Percentiles rank a stretch among this genome's conserved stretches.
phyloP scores from a whole-genome alignment of 2,329 filamentous ascomycete genomes.

The Macrophomina pseudophaseolina region DNA sequence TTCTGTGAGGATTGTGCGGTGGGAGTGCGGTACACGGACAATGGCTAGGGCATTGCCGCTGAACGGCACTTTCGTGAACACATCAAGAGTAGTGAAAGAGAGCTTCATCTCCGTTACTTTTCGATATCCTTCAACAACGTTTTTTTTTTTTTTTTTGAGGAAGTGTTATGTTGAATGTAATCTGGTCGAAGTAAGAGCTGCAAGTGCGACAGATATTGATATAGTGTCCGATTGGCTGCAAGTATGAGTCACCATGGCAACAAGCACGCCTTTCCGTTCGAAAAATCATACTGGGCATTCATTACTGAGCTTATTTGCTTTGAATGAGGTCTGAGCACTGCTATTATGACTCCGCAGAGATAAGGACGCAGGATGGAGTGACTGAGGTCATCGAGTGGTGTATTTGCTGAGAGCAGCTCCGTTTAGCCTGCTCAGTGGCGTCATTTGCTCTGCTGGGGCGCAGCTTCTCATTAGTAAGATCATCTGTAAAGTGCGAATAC shows the following conservation, averaged over 20 bases:
- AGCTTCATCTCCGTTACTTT: slow-evolving; percentile 28
- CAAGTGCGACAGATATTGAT: background rate
- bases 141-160: background rate
- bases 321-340: too few species aligned
- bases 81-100: slow-evolving; percentile 49
- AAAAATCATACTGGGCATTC: too few species aligned
- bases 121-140: too few species aligned
- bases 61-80: slow-evolving; percentile 56
- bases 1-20: slow-evolving; percentile 44
- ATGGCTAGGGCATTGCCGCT: slow-evolving; percentile 62
- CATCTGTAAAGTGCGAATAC: too few species aligned
- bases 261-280: background rate
- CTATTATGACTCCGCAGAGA: too few species aligned
- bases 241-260: background rate
- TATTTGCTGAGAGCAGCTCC: too few species aligned
- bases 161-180: background rate
- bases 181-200: background rate
- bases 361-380: too few species aligned
- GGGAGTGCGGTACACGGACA: slow-evolving; percentile 50
- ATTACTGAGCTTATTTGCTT: too few species aligned
- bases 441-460: too few species aligned
- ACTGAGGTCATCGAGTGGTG: too few species aligned
- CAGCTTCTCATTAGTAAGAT: too few species aligned
- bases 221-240: background rate
- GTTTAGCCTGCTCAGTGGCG: too few species aligned